A percentile compares a stretch with the other conserved stretches of the same genome.
Evolutionary conservation across 176 grass and related monocot genomes (phyloP).

Genomic region (Oryza meridionalis): DNA sequence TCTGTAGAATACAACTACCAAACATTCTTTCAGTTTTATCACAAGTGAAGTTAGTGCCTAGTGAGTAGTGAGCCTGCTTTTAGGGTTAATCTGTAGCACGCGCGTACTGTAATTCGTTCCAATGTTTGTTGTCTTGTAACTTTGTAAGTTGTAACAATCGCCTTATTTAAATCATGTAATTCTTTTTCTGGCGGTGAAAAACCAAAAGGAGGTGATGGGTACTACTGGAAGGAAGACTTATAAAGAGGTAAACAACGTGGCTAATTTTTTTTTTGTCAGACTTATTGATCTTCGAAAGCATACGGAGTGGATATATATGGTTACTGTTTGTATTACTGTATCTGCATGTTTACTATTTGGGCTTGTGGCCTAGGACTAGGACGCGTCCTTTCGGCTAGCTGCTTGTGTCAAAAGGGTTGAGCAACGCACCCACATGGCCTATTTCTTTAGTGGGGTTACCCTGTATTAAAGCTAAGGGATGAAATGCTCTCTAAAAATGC

Average conservation of each 20-base stretch:
- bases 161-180: slow-evolving; percentile 27
- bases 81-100: background rate
- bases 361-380: background rate
- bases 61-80: background rate
- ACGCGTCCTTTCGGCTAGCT: background rate
- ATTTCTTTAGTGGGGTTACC: too few species aligned
- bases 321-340: background rate
- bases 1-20: slow-evolving; percentile 21
- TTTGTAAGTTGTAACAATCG: slow-evolving; percentile 41
- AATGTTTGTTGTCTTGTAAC: background rate
- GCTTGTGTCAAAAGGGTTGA: background rate
- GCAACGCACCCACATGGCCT: background rate
- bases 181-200: background rate
- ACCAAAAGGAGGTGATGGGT: background rate
- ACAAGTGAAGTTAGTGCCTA: slow-evolving; percentile 3
- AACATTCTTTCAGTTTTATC: slow-evolving; percentile 24
- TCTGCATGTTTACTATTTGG: background rate
- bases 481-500: too few species aligned
- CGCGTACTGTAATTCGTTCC: background rate
- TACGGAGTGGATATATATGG: background rate
- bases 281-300: background rate
- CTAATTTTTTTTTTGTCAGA: background rate
- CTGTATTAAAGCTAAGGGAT: too few species aligned
- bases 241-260: background rate
- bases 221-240: background rate